These are phyloP conservation scores for Microcera coccophila DNA, from an alignment of 2,329 filamentous ascomycete genomes.

Conservation along the genomic window DNA sequence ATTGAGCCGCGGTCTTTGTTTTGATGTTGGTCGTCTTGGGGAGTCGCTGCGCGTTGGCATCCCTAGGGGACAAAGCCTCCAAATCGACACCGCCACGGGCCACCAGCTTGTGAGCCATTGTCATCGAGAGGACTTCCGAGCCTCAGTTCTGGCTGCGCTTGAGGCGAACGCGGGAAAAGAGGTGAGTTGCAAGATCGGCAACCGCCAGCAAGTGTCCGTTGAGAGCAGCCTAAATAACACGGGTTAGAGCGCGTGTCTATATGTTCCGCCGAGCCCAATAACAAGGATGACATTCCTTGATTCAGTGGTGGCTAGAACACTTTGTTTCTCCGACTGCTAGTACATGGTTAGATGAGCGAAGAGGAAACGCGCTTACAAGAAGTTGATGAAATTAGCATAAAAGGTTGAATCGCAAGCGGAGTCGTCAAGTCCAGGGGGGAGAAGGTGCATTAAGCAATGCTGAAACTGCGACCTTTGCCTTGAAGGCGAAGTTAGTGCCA, in stretches of 20 bases:
- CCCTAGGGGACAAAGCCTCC: constrained; percentile 62
- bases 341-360: neutral
- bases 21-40: constrained; percentile 49
- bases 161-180: neutral
- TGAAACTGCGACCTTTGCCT: constrained; percentile 12
- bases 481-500: constrained; percentile 7
- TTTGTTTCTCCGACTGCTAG: neutral
- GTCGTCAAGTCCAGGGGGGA: too few relatives aligned
- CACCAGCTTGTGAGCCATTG: constrained; percentile 48
- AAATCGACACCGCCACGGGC: constrained; percentile 51
- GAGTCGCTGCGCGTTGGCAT: constrained; percentile 58
- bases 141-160: neutral
- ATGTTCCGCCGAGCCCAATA: neutral
- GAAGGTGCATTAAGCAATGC: constrained; percentile 33
- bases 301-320: neutral
- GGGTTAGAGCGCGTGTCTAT: constrained; percentile 7
- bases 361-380: neutral
- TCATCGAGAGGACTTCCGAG: constrained; percentile 1
- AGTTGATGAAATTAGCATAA: constrained; percentile 15
- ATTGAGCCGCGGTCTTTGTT: constrained; percentile 48
- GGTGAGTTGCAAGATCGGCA: constrained; percentile 16
- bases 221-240: constrained; percentile 10
- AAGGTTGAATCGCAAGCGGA: too few relatives aligned
- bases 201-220: constrained; percentile 13
- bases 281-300: neutral